Evolutionary conservation across 1,284 basidiomycete species (phyloP).

Genomic region (Peniophora sp.): DNA sequence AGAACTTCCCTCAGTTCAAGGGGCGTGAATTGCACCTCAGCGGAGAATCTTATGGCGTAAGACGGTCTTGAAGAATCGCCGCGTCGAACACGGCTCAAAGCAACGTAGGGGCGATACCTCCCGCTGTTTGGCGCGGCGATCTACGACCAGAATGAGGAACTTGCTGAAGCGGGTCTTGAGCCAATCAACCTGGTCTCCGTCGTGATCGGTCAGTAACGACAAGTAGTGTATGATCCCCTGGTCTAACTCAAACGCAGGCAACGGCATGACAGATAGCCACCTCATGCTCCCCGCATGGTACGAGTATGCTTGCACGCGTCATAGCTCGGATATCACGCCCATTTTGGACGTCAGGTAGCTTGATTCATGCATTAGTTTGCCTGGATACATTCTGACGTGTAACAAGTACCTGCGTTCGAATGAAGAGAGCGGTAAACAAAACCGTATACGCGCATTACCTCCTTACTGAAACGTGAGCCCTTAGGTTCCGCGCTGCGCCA

Average conservation of each 20-base stretch:
- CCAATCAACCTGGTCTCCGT: constrained; percentile 64
- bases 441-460: background rate
- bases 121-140: constrained; percentile 79
- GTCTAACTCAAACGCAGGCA: constrained; percentile 33
- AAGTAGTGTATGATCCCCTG: background rate
- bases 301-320: constrained; percentile 24
- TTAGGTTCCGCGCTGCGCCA: too few species aligned
- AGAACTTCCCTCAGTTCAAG: constrained; percentile 61
- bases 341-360: constrained; percentile 19
- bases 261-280: constrained; percentile 23
- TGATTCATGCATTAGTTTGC: background rate
- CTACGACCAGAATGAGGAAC: constrained; percentile 61
- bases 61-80: constrained; percentile 9
- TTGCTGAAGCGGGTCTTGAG: constrained; percentile 43
- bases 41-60: constrained; percentile 61
- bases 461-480: constrained; percentile 1
- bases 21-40: constrained; percentile 61
- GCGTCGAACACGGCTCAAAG: background rate
- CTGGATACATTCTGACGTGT: background rate
- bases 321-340: constrained; percentile 16
- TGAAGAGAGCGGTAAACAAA: constrained; percentile 42
- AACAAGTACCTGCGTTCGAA: constrained; percentile 39
- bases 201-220: constrained; percentile 26
- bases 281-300: constrained; percentile 22
- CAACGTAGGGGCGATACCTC: constrained; percentile 60